Evolutionary conservation across 2,329 filamentous ascomycete species (phyloP).

Genomic region (Blumeria hordei): DNA sequence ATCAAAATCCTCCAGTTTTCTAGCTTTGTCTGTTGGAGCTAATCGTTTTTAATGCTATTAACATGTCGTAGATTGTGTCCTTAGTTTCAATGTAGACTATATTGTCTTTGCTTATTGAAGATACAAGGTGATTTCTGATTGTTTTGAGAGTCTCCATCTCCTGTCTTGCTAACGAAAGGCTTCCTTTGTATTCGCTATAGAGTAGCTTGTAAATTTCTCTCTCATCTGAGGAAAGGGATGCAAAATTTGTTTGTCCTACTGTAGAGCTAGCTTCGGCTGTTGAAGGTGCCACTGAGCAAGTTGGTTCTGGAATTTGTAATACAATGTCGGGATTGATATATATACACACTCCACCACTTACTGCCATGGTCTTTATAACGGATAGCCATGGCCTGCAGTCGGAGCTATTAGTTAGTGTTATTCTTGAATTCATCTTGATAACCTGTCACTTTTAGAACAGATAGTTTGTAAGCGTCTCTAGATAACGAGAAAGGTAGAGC

Average conservation of each 20-base stretch:
- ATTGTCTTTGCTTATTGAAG: too few relatives aligned
- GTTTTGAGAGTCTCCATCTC: too few relatives aligned
- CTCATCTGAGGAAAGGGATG: too few relatives aligned
- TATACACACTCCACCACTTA: not conserved
- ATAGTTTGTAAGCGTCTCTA: not conserved
- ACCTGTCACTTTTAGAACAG: not conserved
- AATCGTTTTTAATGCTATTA: conserved; percentile 1
- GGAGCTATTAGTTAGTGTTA: not conserved
- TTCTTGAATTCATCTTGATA: not conserved
- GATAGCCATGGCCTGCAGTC: not conserved
- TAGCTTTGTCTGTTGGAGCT: not conserved
- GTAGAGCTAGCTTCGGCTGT: not conserved
- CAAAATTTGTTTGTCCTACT: not conserved
- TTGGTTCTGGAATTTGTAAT: not conserved
- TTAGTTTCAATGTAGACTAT: conserved; percentile 1
- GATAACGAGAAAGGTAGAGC: not conserved
- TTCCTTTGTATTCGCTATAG: too few relatives aligned
- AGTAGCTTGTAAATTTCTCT: too few relatives aligned
- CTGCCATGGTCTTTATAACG: not conserved
- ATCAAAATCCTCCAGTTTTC: not conserved
- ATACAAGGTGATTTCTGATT: too few relatives aligned
- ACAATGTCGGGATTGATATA: not conserved
- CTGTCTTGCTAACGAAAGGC: too few relatives aligned
- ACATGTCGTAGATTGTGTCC: not conserved
- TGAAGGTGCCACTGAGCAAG: not conserved